A percentile compares a stretch with the other conserved stretches of the same genome.
Conservation (phyloP, 192 early-diverging fungal species). For the Podila horticola region DNA sequence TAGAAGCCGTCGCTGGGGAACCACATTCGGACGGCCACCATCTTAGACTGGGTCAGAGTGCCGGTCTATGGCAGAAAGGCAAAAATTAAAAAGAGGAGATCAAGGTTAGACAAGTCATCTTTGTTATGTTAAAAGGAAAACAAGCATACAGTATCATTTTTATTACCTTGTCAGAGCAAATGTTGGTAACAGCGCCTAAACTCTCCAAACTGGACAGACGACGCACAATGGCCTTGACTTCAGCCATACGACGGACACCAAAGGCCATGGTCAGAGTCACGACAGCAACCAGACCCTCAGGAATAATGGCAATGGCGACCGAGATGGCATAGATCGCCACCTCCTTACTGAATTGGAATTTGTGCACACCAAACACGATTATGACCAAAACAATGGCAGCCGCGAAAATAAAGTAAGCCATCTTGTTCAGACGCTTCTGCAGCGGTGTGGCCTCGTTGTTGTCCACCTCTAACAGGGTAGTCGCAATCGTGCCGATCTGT, state of each 20-base stretch:
- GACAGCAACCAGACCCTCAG: constrained; percentile 93
- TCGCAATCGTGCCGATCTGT: constrained; percentile 92
- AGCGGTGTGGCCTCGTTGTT: constrained; percentile 67
- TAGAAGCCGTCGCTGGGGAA: constrained; percentile 79
- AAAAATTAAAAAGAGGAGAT: too few relatives aligned
- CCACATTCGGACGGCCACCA: constrained; percentile 89
- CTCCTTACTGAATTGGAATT: constrained; percentile 66
- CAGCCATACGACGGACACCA: constrained; percentile 87
- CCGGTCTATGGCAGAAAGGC: constrained; percentile 61
- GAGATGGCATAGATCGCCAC: constrained; percentile 80
- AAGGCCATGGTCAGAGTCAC: constrained; percentile 94
- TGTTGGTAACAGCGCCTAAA: constrained; percentile 89
- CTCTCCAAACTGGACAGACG: constrained; percentile 89
- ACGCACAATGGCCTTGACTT: constrained; percentile 86
- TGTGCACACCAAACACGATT: constrained; percentile 81
- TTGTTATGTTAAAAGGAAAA: too few relatives aligned
- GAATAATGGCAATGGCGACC: constrained; percentile 91
- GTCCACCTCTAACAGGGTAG: constrained; percentile 72
- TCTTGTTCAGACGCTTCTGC: constrained; percentile 72
- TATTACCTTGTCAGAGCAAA: constrained; percentile 88
- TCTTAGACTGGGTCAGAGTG: constrained; percentile 93
- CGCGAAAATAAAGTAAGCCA: constrained; percentile 83
- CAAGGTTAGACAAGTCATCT: too few relatives aligned
- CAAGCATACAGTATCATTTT: too few relatives aligned
- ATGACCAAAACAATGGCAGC: constrained; percentile 77